Evolutionary conservation across 345 rosid species (phyloP).

Genomic region (Lepidium aucheri): DNA sequence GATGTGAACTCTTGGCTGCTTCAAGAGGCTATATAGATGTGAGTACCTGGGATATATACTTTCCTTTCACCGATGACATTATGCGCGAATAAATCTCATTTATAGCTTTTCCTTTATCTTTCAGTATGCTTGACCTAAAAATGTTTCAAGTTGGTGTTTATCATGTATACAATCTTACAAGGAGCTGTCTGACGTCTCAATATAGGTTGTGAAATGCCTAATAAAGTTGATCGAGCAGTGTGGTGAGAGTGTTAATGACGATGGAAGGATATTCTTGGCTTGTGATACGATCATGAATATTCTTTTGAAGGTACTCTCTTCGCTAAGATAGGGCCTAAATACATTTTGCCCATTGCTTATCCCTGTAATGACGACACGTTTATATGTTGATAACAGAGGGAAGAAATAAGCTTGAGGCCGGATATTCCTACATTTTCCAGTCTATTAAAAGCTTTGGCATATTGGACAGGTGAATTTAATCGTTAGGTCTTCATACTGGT

Average conservation of each 20-base stretch:
- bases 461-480: conserved; percentile 52
- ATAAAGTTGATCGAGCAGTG: conserved; percentile 40
- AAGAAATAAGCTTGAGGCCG: conserved; percentile 33
- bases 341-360: neutral
- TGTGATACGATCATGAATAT: conserved; percentile 80
- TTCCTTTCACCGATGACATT: neutral
- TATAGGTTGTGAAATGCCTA: conserved; percentile 75
- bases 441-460: conserved; percentile 55
- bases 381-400: conserved; percentile 37
- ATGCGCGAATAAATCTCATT: neutral
- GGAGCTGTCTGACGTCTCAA: neutral
- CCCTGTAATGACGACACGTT: neutral
- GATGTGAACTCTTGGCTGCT: conserved; percentile 49
- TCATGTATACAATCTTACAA: neutral
- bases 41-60: conserved; percentile 27
- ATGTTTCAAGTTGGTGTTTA: neutral
- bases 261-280: conserved; percentile 56
- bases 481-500: neutral
- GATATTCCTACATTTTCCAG: conserved; percentile 33
- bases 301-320: conserved; percentile 62
- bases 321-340: neutral
- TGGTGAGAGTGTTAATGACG: conserved; percentile 33
- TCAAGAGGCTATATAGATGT: conserved; percentile 61
- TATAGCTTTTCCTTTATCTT: neutral
- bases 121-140: neutral